These are phyloP conservation scores for Lentinula raphanica DNA, from an alignment of 768 basidiomycete genomes.

Conservation along the genomic window DNA sequence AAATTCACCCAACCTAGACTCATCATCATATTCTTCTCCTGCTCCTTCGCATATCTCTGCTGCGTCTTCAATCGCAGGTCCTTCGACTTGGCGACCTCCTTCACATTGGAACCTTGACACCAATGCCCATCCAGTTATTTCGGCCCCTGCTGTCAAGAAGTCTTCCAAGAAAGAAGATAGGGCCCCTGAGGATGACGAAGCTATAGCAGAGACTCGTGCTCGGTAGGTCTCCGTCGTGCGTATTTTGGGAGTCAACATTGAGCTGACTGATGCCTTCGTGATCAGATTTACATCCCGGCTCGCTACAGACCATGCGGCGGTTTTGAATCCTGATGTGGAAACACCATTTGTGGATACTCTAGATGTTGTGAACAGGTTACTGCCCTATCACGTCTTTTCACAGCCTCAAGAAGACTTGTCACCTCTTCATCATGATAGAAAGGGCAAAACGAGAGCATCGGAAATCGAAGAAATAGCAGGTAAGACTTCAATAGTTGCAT, in stretches of 20 bases:
- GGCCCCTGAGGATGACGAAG: constrained; percentile 47
- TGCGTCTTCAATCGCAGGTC: not conserved
- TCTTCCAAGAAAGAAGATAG: constrained; percentile 28
- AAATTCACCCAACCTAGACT: not conserved
- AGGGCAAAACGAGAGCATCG: constrained; percentile 48
- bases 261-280: not conserved
- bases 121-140: not conserved
- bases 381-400: constrained; percentile 79
- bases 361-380: constrained; percentile 65
- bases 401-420: constrained; percentile 65
- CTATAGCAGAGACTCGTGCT: constrained; percentile 39
- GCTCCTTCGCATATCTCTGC: not conserved
- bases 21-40: not conserved
- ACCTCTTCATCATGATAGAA: constrained; percentile 46
- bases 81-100: constrained; percentile 7
- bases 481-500: constrained; percentile 9
- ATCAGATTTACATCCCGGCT: constrained; percentile 51
- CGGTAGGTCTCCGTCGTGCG: constrained; percentile 35
- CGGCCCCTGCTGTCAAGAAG: constrained; percentile 14
- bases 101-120: constrained; percentile 2
- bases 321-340: constrained; percentile 62
- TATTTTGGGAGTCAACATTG: not conserved
- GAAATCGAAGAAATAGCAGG: constrained; percentile 53
- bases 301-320: constrained; percentile 56
- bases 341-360: constrained; percentile 56